A percentile compares a stretch with the other conserved stretches of the same genome.
Evolutionary conservation across 805 yeast species (phyloP).

Genomic region (Monosporozyma servazzii): DNA sequence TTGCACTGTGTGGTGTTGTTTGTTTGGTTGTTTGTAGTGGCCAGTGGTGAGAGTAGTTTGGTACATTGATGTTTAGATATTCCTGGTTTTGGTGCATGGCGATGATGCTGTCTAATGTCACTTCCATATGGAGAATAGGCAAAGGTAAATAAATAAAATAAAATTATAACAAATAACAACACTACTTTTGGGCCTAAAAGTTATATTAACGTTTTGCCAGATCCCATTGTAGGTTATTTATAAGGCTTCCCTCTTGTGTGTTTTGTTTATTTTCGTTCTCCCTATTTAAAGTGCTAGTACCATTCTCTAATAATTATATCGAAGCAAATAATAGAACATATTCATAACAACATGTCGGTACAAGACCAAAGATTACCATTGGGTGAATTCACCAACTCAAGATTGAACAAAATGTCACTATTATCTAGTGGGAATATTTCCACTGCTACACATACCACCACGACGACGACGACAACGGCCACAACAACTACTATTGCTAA

Average conservation of each 20-base stretch:
- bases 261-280: too few species aligned
- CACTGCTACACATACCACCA: neutral
- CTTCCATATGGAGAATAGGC: neutral
- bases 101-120: neutral
- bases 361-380: constrained; percentile 20
- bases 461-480: neutral
- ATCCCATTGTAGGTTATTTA: neutral
- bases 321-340: neutral
- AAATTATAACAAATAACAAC: neutral
- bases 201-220: too few species aligned
- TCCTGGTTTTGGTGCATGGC: constrained; percentile 1
- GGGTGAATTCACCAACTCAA: constrained; percentile 21
- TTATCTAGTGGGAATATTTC: neutral
- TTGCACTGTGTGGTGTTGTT: too few species aligned
- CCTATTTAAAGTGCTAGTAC: too few species aligned
- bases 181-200: neutral
- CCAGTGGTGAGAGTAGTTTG: neutral
- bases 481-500: neutral
- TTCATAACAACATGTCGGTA: constrained; percentile 11
- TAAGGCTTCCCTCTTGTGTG: too few species aligned
- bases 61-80: neutral
- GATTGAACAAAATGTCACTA: constrained; percentile 14
- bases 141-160: neutral
- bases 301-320: neutral
- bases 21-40: neutral